A percentile compares a stretch with the other conserved stretches of the same genome.
These are phyloP conservation scores for Bromus sterilis DNA, from an alignment of 176 grass and related monocot species.

Conservation along the genomic window DNA sequence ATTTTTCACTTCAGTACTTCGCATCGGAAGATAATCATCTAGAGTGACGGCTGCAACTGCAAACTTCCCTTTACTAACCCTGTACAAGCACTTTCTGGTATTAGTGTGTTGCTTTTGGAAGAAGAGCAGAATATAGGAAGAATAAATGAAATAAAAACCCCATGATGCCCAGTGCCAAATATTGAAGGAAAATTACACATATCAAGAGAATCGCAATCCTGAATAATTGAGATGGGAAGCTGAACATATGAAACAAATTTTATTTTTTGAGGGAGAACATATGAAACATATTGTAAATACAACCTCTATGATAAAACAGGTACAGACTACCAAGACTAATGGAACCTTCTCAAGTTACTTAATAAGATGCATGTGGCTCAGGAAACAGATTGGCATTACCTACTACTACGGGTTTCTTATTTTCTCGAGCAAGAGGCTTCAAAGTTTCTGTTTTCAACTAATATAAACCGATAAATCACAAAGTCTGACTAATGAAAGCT, in stretches of 20 bases:
- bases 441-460: not conserved
- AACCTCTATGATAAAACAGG: not conserved
- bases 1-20: conserved; percentile 85
- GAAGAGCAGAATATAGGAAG: not conserved
- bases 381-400: not conserved
- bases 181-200: not conserved
- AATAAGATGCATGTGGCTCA: not conserved
- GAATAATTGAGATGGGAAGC: not conserved
- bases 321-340: not conserved
- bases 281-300: not conserved
- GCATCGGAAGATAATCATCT: conserved; percentile 84
- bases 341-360: not conserved
- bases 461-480: not conserved
- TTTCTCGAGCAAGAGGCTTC: not conserved
- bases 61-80: conserved; percentile 44
- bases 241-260: not conserved
- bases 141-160: not conserved
- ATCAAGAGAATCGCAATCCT: not conserved
- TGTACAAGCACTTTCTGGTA: conserved; percentile 18
- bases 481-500: not conserved
- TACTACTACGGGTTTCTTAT: not conserved
- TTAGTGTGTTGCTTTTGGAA: not conserved
- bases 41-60: conserved; percentile 35
- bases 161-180: not conserved
- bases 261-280: no score